phyloP scores from a whole-genome alignment of 1,284 basidiomycete species.

The Trichosporon sp. region DNA sequence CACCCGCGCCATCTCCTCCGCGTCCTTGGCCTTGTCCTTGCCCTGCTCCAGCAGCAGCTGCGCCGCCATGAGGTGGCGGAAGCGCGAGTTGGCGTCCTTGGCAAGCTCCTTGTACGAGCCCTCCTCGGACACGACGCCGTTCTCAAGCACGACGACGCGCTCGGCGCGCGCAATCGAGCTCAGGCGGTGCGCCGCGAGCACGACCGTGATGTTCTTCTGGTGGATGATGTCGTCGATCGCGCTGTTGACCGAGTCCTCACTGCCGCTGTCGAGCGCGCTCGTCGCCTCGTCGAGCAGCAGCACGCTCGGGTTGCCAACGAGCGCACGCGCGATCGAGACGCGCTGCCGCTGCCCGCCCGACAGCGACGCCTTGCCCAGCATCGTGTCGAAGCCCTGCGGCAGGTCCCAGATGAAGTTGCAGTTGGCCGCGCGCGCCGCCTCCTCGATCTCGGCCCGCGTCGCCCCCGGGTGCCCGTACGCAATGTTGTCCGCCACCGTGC shows the following conservation, averaged over 20 bases:
- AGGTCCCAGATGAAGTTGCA: conserved; percentile 93
- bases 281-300: conserved; percentile 55
- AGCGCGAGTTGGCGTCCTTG: conserved; percentile 53
- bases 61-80: conserved; percentile 78
- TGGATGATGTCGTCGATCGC: conserved; percentile 82
- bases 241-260: conserved; percentile 77
- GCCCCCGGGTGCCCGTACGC: conserved; percentile 74
- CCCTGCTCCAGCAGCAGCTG: conserved; percentile 56
- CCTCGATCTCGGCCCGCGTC: conserved; percentile 75
- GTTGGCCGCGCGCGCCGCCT: conserved; percentile 83
- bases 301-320: conserved; percentile 52
- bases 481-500: conserved; percentile 89
- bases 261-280: conserved; percentile 74
- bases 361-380: conserved; percentile 50
- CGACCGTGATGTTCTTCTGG: conserved; percentile 71
- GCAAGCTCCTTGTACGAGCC: conserved; percentile 78
- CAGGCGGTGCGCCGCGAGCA: conserved; percentile 82
- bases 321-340: conserved; percentile 53
- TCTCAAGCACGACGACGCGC: conserved; percentile 79
- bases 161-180: conserved; percentile 80
- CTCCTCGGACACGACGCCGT: conserved; percentile 74
- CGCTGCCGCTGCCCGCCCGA: conserved; percentile 54
- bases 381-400: conserved; percentile 76
- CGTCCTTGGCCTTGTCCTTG: neutral
- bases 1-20: neutral